Evolutionary conservation across 345 rosid genomes (phyloP), one percentile per base, ranked within the genome.

Genomic region (Gossypium australe): DNA sequence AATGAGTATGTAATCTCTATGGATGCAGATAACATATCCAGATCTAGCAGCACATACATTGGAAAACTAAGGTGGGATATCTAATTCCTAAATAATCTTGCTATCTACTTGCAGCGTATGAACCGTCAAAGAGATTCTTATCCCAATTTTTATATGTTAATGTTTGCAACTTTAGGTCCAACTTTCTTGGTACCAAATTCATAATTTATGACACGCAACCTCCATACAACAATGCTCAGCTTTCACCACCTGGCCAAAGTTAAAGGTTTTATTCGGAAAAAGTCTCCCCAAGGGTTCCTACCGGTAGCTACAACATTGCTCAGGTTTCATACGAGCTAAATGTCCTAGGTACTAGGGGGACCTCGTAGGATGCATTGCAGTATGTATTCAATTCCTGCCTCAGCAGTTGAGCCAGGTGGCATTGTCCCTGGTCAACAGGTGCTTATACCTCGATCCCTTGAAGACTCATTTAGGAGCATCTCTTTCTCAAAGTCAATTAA

Each of bases 341-440:
- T 57, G 97, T 94, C 75, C 89, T 94, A 17, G 98, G 98, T 8
- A 90, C 98, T 0, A 83, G 97, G 47, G 27, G 98, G 98, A 25
- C 98, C 97, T 2, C 90, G 97, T 57, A 87, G 93, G 86, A 94
- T 94, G 97, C 97, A 90, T 61, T 94, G 98, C 55, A 80, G 73
- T 3, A 90, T 94, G 97, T 83, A 89, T 49, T 88, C 98, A 1
- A 85, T 94, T 67, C 98, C 97, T 1, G 82, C 85, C 4, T 86
- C 93, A 14, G 74, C 97, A 22, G 89, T 94, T 1, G 90, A 82
- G 10, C 88, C 91, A 20, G 97, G 93, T 0, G 93, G 97, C 75
- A 80, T 67, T 20, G 94, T 94, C 43, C 98, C 97, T 3, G 94
- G 97, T 51, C 97, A 92, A 73, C 88, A 90, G 0, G 97, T 90